Percentiles rank a stretch among this genome's conserved stretches.
These are phyloP conservation scores for Globisporangium parvum DNA, from an alignment of 352 stramenopile species.

Conservation along the genomic window DNA sequence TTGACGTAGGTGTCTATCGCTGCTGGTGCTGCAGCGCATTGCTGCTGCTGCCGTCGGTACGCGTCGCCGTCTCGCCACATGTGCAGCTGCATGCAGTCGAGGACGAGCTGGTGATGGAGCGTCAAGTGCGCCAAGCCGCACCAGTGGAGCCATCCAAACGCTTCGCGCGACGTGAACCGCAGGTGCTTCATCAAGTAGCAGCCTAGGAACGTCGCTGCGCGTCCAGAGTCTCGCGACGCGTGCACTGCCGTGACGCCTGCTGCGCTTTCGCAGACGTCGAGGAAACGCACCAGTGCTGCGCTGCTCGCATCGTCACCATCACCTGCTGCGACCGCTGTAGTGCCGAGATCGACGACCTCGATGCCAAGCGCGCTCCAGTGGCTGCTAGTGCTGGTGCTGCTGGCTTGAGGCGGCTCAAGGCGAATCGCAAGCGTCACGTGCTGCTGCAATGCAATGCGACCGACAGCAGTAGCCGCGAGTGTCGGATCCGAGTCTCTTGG, in stretches of 20 bases:
- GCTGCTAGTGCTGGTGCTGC: constrained; percentile 79
- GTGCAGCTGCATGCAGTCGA: constrained; percentile 80
- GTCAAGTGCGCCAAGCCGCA: constrained; percentile 87
- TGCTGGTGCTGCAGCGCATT: neutral
- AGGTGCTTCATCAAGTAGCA: constrained; percentile 99
- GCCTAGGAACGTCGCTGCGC: constrained; percentile 93
- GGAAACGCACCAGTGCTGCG: constrained; percentile 59
- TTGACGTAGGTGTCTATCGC: neutral
- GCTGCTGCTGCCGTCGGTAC: constrained; percentile 14
- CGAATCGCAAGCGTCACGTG: constrained; percentile 89
- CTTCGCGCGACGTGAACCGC: constrained; percentile 91
- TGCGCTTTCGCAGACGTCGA: constrained; percentile 84
- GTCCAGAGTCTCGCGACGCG: constrained; percentile 50
- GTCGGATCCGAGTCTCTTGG: neutral
- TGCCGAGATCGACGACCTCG: constrained; percentile 88
- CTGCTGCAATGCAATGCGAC: constrained; percentile 18
- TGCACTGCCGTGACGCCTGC: constrained; percentile 65
- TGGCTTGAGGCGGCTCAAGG: constrained; percentile 78
- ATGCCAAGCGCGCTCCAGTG: constrained; percentile 84
- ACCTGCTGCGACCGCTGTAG: constrained; percentile 26
- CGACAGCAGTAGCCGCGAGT: neutral
- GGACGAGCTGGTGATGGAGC: constrained; percentile 82
- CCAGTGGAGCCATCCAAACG: constrained; percentile 94
- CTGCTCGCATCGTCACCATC: constrained; percentile 77
- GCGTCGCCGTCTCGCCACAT: constrained; percentile 64